Conservation (phyloP, 2,329 filamentous ascomycete genomes). For the Ceratocystiopsis brevicomis region DNA sequence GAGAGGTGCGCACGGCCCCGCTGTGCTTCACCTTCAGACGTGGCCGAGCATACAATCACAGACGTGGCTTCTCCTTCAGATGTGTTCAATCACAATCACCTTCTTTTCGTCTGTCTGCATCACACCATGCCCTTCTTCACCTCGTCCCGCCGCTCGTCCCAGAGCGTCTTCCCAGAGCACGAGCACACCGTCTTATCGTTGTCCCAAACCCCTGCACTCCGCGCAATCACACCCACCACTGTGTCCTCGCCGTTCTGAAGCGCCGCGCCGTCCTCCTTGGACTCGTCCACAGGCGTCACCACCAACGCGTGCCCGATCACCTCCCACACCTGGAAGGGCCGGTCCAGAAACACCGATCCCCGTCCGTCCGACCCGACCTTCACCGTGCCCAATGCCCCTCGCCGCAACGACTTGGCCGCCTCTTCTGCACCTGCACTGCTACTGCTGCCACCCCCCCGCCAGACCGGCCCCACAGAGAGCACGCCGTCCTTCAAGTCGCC, state of each 20-base stretch:
- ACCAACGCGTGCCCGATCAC: constrained; percentile 87
- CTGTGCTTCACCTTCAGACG: no score
- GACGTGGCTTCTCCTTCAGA: no score
- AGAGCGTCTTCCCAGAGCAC: constrained; percentile 92
- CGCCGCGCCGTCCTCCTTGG: constrained; percentile 25
- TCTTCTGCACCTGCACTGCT: constrained; percentile 17
- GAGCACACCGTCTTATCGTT: constrained; percentile 98
- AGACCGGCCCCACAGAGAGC: constrained; percentile 66
- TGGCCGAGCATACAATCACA: no score
- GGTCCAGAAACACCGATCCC: constrained; percentile 65
- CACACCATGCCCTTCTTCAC: constrained; percentile 76
- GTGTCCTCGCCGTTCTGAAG: constrained; percentile 65
- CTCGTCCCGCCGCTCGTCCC: constrained; percentile 90
- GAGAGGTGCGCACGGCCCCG: no score
- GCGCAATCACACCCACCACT: constrained; percentile 78
- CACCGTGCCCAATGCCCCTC: constrained; percentile 55
- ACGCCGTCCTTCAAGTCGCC: constrained; percentile 76
- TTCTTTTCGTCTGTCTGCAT: no score
- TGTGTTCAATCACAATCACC: no score
- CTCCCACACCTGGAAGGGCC: constrained; percentile 79
- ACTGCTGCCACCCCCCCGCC: constrained; percentile 36
- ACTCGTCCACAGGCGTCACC: constrained; percentile 47
- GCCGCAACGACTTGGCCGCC: constrained; percentile 13
- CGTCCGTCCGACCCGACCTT: constrained; percentile 57
- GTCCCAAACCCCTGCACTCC: constrained; percentile 96